Percentiles rank a stretch among this genome's conserved stretches.
Conservation (phyloP, 495 filamentous ascomycete species). For the Achaetomiella virescens region DNA sequence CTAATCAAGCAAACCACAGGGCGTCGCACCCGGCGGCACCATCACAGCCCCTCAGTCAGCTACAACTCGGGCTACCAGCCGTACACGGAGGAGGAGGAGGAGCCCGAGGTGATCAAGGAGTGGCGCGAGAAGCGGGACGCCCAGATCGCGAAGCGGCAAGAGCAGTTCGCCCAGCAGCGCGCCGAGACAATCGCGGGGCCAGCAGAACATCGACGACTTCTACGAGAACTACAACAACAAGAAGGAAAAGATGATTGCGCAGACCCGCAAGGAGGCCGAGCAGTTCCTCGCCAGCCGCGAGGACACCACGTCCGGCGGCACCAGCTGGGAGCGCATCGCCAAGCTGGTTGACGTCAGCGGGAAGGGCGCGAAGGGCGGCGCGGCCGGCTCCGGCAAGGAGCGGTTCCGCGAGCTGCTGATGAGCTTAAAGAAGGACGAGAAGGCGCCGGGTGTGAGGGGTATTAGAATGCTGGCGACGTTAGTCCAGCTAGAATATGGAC, state of each 20-base stretch:
- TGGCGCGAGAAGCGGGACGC: constrained; percentile 89
- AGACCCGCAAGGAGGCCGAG: constrained; percentile 87
- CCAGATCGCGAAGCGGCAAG: constrained; percentile 65
- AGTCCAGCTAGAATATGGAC: not conserved
- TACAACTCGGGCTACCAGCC: constrained; percentile 62
- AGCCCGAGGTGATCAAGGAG: constrained; percentile 79
- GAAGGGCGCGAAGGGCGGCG: constrained; percentile 80
- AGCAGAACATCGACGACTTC: constrained; percentile 91
- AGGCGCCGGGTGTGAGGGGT: constrained; percentile 77
- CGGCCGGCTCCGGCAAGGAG: constrained; percentile 83
- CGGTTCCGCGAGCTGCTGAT: constrained; percentile 88
- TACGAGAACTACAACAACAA: constrained; percentile 99
- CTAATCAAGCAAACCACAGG: constrained; percentile 42
- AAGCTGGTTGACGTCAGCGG: constrained; percentile 95
- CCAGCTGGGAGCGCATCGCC: constrained; percentile 96
- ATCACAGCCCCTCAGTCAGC: constrained; percentile 70
- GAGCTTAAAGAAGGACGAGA: constrained; percentile 86
- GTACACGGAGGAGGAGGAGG: constrained; percentile 59
- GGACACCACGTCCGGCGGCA: constrained; percentile 87
- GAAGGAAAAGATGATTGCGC: constrained; percentile 80
- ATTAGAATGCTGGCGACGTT: constrained; percentile 6
- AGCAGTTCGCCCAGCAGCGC: constrained; percentile 71
- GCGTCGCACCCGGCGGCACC: constrained; percentile 77
- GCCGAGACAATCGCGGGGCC: constrained; percentile 77
- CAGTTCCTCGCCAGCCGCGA: constrained; percentile 84